A percentile compares a stretch with the other conserved stretches of the same genome.
Evolutionary conservation across 495 filamentous ascomycete genomes (phyloP).

Genomic region (Penicillium waksmanii): DNA sequence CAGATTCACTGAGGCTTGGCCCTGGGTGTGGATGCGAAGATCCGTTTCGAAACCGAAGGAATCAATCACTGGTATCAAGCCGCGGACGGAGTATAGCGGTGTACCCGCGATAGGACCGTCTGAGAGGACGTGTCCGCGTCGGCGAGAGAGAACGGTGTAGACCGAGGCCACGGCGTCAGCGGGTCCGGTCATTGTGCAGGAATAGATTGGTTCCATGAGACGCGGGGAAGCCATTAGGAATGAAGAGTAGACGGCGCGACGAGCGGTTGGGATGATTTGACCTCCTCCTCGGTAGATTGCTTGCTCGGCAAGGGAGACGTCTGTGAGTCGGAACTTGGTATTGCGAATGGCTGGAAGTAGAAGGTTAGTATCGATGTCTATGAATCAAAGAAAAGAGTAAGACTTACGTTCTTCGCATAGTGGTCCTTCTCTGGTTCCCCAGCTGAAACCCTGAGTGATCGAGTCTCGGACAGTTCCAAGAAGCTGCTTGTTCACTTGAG

Average conservation of each 20-base stretch:
- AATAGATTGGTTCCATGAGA: slow-evolving; percentile 94
- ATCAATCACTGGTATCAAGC: slow-evolving; percentile 93
- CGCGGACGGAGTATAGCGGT: slow-evolving; percentile 88
- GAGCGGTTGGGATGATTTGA: slow-evolving; percentile 94
- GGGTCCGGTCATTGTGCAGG: slow-evolving; percentile 88
- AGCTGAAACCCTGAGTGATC: slow-evolving; percentile 92
- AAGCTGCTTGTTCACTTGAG: slow-evolving; percentile 85
- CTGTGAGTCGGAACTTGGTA: slow-evolving; percentile 92
- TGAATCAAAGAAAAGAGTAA: background rate
- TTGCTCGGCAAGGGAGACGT: slow-evolving; percentile 82
- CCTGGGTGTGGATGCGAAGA: slow-evolving; percentile 92
- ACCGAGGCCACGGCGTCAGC: slow-evolving; percentile 85
- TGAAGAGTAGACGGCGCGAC: slow-evolving; percentile 88
- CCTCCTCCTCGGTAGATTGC: slow-evolving; percentile 93
- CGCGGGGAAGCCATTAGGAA: slow-evolving; percentile 97
- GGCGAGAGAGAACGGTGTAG: slow-evolving; percentile 87
- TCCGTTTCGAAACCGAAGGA: slow-evolving; percentile 98
- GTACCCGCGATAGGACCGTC: slow-evolving; percentile 95
- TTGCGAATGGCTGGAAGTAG: slow-evolving; percentile 79
- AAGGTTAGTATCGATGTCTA: slow-evolving; percentile 16
- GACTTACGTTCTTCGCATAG: slow-evolving; percentile 96
- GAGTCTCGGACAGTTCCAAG: slow-evolving; percentile 87
- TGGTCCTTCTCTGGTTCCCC: slow-evolving; percentile 93
- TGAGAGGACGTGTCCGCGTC: slow-evolving; percentile 88
- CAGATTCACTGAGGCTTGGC: slow-evolving; percentile 85